Base-by-base conservation (phyloP, 176 grass and related monocot genomes). In the Pontederia crassipes region DNA sequence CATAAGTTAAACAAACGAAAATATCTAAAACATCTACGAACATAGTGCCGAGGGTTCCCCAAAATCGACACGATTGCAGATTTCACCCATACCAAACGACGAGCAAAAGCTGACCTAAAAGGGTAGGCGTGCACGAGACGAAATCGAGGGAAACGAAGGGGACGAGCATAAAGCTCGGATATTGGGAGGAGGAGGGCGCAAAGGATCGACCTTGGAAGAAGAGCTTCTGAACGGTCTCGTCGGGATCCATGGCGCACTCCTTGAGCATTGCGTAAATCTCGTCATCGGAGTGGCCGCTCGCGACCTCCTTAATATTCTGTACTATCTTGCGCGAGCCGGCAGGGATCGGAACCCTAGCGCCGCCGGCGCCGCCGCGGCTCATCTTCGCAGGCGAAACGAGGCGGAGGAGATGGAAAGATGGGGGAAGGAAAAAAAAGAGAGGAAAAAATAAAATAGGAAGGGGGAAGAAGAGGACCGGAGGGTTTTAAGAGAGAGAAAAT, bases 211-310 rank as follows among this genome's bases (percentile, higher is more conserved):
- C 92, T 91, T 90, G 78, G 64, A 74, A 70, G 58, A 97, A 86
- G 50, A 97, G 83, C 83, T 84, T 90, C 76, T 97, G 83, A 20
- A 66, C 48, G 45, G 92, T 85, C 73, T 97, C 87, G 83, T 97
- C 90, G 54, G 92, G 87, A 85, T 97, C 92, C 92, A 88, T 97
- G 65, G 69, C 67, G 83, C 92, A 97, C 59, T 97, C 92, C 61
- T 83, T 77, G 66, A 91, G 86, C 81, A 84, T 81, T 71, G 81
- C 92, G 55, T 97, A 97, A 70, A 97, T 78, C 68, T 97, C 92
- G 67, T 97, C 87, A 54, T 97, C 92, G 66, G 61, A 82, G 73
- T 97, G 92, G 48, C 79, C 77, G 4, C 81, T 83, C 17, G 87
- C 81, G 73, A 91, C 90, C 87, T 90, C 87, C 78, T 82, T 87